These are phyloP conservation scores for Chaetomium sp. DNA, from an alignment of 2,329 filamentous ascomycete species.

Conservation along the genomic window DNA sequence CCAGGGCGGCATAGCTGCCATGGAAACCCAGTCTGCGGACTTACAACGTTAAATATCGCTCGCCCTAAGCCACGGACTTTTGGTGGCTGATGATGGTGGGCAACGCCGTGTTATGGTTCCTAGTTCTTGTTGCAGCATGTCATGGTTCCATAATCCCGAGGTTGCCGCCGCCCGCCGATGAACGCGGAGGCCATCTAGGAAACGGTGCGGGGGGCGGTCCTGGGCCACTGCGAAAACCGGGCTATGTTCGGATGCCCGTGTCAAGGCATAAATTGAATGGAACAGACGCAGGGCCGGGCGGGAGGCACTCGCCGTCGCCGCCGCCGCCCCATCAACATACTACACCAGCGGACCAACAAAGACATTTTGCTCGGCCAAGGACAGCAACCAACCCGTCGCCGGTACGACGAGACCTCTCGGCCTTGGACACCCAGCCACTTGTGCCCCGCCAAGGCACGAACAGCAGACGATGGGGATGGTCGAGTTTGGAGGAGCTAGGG, in stretches of 20 bases:
- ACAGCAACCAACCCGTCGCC: background rate
- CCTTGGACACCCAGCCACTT: background rate
- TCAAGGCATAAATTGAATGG: conserved; percentile 33
- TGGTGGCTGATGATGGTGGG: conserved; percentile 14
- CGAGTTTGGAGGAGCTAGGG: conserved; percentile 32
- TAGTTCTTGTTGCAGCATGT: conserved; percentile 19
- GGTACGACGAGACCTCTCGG: too few relatives aligned
- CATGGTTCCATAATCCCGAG: conserved; percentile 7
- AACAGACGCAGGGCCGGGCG: conserved; percentile 24
- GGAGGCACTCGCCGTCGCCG: conserved; percentile 24
- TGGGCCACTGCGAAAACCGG: conserved; percentile 14
- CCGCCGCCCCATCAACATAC: background rate
- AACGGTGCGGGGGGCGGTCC: background rate
- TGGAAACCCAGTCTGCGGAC: background rate
- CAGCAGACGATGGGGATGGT: conserved; percentile 33
- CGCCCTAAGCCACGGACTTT: background rate
- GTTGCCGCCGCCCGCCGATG: background rate
- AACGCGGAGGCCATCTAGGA: background rate
- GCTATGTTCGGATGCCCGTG: conserved; percentile 34
- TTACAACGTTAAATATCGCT: background rate
- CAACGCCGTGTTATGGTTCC: conserved; percentile 7
- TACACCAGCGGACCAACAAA: background rate
- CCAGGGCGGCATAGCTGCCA: background rate
- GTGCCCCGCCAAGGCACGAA: conserved; percentile 6
- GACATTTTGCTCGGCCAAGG: background rate